Evolutionary conservation across 2,329 filamentous ascomycete genomes (phyloP), one percentile per base, ranked within the genome.

Genomic region (Fusarium sp.): DNA sequence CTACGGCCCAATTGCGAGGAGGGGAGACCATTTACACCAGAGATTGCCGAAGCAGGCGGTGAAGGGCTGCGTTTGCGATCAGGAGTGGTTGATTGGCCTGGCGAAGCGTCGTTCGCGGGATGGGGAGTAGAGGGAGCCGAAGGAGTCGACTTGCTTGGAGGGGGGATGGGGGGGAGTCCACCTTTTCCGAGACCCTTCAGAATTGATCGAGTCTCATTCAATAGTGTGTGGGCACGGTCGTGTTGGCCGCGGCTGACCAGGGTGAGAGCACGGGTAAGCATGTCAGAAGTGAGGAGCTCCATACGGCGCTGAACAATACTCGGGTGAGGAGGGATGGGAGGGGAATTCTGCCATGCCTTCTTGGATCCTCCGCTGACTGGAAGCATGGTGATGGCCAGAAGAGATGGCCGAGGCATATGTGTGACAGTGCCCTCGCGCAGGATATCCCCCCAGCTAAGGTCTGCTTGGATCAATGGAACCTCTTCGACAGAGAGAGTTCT

Each of bases 271-370:
- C 96, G 89, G 12, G 94, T 97, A 72, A 99, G 89, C 96, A 99
- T 99, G 81, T 99, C 96, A 3, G 96, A 98, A 5, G 96, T 98
- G 60, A 99, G 88, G 35, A 99, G 87, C 83, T 99, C 96, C 96
- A 99, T 99, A 50, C 96, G 93, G 44, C 96, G 90, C 83, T 99
- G 96, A 11, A 99, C 96, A 67, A 99, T 95, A 71, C 92, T 94
- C 9, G 96, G 95, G 80, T 98, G 96, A 50, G 96, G 96, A 19
- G 96, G 96, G 70, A 99, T 99, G 2, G 95, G 94, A 19, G 95
- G 94, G 18, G 88, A 85, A 75, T 86, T 89, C 49, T 85, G 85
- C 89, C 89, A 91, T 21, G 91, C 89, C 74, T 89, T 92, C 84
- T 92, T 91, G 70, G 89, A 89, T 61, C 88, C 88, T 32, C 87